Evolutionary conservation across 1,284 basidiomycete genomes (phyloP), one percentile per base, ranked within the genome.

Genomic region (Schizophyllum amplum): DNA sequence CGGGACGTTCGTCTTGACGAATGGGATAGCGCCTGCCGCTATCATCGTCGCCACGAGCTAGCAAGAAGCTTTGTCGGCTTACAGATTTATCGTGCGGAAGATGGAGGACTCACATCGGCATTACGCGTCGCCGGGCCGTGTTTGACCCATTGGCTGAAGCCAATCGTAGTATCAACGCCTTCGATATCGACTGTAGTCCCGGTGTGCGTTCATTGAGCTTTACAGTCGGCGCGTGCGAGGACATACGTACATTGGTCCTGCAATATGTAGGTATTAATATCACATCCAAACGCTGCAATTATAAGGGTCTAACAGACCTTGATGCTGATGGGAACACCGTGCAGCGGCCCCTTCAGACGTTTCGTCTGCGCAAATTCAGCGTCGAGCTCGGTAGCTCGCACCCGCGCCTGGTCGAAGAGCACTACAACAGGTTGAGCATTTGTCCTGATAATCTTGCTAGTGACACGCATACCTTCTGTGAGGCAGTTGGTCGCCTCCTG

Each of bases 301-400:
- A 52, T n/a, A 21, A 53, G 9, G 50, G 25, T 47, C 17, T 33
- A 53, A 21, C n/a, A 47, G 51, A 61, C 61, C 47, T 61, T 89
- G 66, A 87, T 71, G 68, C 83, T 82, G 55, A 92, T 80, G 4
- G 93, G 94, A 17, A 96, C 82, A 24, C 92, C 92, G 67, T 91
- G 90, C 42, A 94, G 75, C 9, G 83, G 83, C 0, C 93, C 93
- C 20, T 77, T 77, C 24, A 90, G 64, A 59, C 72, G 72, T 51
- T 80, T 80, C 0, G 85, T 88, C 15, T 66, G 61, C 1, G 76
- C 74, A 64, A 87, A 90, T 61, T 88, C 82, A 4, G 72, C 71
- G 65, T 93, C 90, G 2, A 92, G 76, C 46, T 76, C 75, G 50
- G 72, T 71, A 0, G 89, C 90, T 58, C 79, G 76, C 57, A 76